phyloP scores from a whole-genome alignment of 1,284 basidiomycete species.

The Ustilago nuda region DNA sequence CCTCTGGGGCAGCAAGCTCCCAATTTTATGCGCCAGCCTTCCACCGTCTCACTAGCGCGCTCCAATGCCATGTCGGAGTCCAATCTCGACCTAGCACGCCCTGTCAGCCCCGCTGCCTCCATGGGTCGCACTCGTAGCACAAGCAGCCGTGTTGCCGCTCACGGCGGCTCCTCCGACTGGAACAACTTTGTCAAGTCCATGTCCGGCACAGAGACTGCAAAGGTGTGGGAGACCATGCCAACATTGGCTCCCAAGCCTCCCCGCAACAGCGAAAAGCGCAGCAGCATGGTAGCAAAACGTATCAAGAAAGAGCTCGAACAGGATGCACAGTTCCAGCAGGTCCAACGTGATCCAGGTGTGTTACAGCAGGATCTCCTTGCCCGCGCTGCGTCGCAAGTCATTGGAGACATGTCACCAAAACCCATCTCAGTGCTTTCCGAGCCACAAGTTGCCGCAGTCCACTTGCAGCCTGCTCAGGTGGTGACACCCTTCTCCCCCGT shows the following conservation, averaged over 20 bases:
- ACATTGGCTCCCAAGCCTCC: slow-evolving; percentile 34
- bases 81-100: slow-evolving; percentile 27
- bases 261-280: slow-evolving; percentile 27
- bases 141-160: slow-evolving; percentile 13
- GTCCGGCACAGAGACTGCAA: slow-evolving; percentile 56
- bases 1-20: slow-evolving; percentile 54
- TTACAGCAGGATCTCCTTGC: slow-evolving; percentile 54
- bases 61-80: slow-evolving; percentile 5
- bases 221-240: slow-evolving; percentile 55
- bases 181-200: slow-evolving; percentile 60
- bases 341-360: slow-evolving; percentile 49
- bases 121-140: slow-evolving; percentile 25
- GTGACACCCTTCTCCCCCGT: slow-evolving; percentile 39
- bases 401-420: slow-evolving; percentile 48
- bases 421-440: slow-evolving; percentile 26
- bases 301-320: slow-evolving; percentile 60
- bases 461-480: slow-evolving; percentile 41
- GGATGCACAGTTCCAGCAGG: slow-evolving; percentile 58
- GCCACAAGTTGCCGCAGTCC: slow-evolving; percentile 20
- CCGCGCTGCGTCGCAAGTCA: slow-evolving; percentile 59
- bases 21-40: slow-evolving; percentile 42
- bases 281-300: slow-evolving; percentile 52
- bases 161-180: slow-evolving; percentile 54
- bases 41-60: slow-evolving; percentile 17
- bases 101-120: slow-evolving; percentile 46